These are phyloP conservation scores for Limtongia smithiae DNA, from an alignment of 805 yeast species.

Conservation along the genomic window DNA sequence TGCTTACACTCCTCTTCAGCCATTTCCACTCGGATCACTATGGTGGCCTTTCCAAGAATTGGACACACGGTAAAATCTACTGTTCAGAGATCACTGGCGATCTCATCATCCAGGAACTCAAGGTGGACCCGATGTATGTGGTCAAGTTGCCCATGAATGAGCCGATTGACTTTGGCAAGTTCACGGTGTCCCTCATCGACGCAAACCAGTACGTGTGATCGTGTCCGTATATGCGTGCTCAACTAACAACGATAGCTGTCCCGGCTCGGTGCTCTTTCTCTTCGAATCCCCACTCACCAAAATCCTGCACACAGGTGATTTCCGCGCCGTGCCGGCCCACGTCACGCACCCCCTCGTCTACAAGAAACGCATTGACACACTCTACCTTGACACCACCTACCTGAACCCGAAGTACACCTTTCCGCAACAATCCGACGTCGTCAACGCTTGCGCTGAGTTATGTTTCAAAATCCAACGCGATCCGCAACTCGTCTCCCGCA, in stretches of 20 bases:
- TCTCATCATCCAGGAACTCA: constrained; percentile 52
- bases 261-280: constrained; percentile 83
- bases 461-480: constrained; percentile 41
- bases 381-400: constrained; percentile 90
- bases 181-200: constrained; percentile 60
- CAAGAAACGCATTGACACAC: constrained; percentile 46
- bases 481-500: not conserved
- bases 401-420: constrained; percentile 69
- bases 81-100: constrained; percentile 68
- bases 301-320: constrained; percentile 88
- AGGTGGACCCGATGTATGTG: constrained; percentile 47
- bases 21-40: constrained; percentile 96
- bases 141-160: constrained; percentile 45
- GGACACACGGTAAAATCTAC: constrained; percentile 71
- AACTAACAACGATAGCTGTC: constrained; percentile 48
- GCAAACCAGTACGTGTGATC: constrained; percentile 64
- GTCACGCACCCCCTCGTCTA: constrained; percentile 39
- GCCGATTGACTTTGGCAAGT: constrained; percentile 42
- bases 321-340: constrained; percentile 62
- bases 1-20: not conserved
- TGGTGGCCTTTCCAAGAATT: constrained; percentile 72
- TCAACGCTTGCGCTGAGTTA: constrained; percentile 56
- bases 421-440: constrained; percentile 71
- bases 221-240: not conserved
- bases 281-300: constrained; percentile 46